Evolutionary conservation across 805 yeast species (phyloP).

Genomic region (Hanseniaspora lachancei): DNA sequence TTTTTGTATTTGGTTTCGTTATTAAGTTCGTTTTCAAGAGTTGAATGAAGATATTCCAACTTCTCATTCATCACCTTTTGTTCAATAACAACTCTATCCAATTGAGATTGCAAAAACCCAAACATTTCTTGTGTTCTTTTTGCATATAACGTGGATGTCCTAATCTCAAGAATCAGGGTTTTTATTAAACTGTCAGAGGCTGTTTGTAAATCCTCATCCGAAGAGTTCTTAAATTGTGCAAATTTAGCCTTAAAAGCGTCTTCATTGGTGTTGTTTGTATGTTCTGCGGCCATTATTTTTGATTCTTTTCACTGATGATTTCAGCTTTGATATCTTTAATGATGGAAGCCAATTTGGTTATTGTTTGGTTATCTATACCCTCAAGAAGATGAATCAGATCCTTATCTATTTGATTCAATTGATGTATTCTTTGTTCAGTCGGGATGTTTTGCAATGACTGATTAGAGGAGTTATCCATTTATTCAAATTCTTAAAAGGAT

Average conservation of each 20-base stretch:
- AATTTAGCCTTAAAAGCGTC: too few species aligned
- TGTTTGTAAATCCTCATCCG: not conserved
- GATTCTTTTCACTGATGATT: not conserved
- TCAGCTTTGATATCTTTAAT: conserved; percentile 1
- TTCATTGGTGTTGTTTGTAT: not conserved
- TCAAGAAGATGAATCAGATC: not conserved
- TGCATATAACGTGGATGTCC: not conserved
- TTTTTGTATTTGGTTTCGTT: not conserved
- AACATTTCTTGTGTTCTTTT: not conserved
- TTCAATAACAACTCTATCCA: not conserved
- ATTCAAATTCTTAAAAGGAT: not conserved
- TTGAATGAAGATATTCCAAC: not conserved
- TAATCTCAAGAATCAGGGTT: not conserved
- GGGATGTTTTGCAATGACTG: not conserved
- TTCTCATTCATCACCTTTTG: not conserved
- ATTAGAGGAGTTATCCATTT: not conserved
- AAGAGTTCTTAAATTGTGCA: not conserved
- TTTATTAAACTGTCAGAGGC: not conserved
- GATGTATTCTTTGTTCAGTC: conserved; percentile 1
- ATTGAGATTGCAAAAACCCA: not conserved
- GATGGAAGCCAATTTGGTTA: not conserved
- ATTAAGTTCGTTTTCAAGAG: not conserved
- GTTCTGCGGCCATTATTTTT: not conserved
- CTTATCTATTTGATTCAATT: conserved; percentile 5
- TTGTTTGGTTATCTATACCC: not conserved